Evolutionary conservation across 2,329 filamentous ascomycete species (phyloP).

Genomic region (Fusarium scirpi): DNA sequence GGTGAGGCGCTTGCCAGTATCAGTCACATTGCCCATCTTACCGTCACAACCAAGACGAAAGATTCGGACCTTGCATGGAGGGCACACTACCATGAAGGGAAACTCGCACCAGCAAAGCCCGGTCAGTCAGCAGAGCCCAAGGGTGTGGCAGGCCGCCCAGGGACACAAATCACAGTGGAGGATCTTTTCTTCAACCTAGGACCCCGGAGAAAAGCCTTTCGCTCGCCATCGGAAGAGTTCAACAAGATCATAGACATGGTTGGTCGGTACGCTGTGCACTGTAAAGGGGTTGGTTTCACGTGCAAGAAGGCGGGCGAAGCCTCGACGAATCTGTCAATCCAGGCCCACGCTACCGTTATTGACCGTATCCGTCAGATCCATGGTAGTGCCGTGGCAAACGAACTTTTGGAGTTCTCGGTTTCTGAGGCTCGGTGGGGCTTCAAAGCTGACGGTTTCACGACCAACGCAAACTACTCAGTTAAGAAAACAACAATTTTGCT

Average conservation of each 20-base stretch:
- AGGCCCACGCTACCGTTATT: conserved; percentile 75
- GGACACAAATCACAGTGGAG: conserved; percentile 96
- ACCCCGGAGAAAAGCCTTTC: conserved; percentile 87
- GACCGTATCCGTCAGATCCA: conserved; percentile 94
- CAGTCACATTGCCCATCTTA: conserved; percentile 96
- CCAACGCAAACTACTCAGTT: conserved; percentile 93
- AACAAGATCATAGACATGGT: conserved; percentile 97
- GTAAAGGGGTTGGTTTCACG: conserved; percentile 89
- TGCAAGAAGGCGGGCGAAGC: conserved; percentile 97
- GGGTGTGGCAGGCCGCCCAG: conserved; percentile 85
- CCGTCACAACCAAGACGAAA: conserved; percentile 92
- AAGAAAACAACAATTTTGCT: conserved; percentile 89
- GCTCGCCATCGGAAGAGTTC: conserved; percentile 93
- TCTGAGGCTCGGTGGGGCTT: conserved; percentile 86
- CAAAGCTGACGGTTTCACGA: conserved; percentile 82
- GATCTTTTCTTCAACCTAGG: conserved; percentile 98
- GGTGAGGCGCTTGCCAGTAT: conserved; percentile 97
- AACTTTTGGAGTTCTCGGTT: conserved; percentile 81
- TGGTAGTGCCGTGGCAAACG: conserved; percentile 85
- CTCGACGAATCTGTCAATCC: conserved; percentile 83
- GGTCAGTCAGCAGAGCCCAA: conserved; percentile 89
- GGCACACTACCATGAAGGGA: conserved; percentile 87
- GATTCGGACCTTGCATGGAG: conserved; percentile 91
- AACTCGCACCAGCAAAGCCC: conserved; percentile 84
- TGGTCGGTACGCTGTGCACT: conserved; percentile 93